Conservation (phyloP, 345 rosid species). For the Anacardium occidentale region DNA sequence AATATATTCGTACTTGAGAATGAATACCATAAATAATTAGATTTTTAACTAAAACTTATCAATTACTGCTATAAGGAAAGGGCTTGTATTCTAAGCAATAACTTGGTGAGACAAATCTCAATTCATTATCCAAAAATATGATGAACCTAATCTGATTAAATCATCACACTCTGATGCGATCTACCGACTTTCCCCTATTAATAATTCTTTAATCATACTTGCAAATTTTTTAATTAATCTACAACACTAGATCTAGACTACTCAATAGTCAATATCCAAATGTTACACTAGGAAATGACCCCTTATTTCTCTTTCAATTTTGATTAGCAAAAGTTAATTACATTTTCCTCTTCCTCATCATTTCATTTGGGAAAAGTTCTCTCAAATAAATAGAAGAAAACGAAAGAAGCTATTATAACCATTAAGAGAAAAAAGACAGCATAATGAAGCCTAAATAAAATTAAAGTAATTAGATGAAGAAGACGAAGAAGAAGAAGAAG, state of each 20-base stretch:
- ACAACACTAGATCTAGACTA: no score
- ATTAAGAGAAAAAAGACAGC: conserved; percentile 21
- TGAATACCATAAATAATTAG: no score
- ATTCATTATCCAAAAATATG: conserved; percentile 29
- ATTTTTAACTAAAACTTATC: no score
- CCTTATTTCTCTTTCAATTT: conserved; percentile 14
- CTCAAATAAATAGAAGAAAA: not conserved
- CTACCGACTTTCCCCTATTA: conserved; percentile 47
- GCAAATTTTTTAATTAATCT: no score
- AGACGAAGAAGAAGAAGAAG: not conserved
- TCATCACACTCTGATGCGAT: conserved; percentile 66
- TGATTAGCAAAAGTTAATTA: conserved; percentile 13
- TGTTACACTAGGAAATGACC: conserved; percentile 18
- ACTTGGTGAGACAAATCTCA: conserved; percentile 26
- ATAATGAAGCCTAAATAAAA: not conserved
- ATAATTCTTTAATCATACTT: no score
- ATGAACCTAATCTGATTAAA: conserved; percentile 51
- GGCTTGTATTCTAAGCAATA: conserved; percentile 19
- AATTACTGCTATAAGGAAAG: no score
- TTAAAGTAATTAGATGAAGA: no score
- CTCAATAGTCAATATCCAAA: not conserved
- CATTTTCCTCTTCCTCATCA: conserved; percentile 16
- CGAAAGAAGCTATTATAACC: conserved; percentile 7
- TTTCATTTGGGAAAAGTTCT: not conserved
- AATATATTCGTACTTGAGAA: no score